These are phyloP conservation scores for Pythium angustatum DNA, from an alignment of 352 stramenopile genomes.

Conservation along the genomic window DNA sequence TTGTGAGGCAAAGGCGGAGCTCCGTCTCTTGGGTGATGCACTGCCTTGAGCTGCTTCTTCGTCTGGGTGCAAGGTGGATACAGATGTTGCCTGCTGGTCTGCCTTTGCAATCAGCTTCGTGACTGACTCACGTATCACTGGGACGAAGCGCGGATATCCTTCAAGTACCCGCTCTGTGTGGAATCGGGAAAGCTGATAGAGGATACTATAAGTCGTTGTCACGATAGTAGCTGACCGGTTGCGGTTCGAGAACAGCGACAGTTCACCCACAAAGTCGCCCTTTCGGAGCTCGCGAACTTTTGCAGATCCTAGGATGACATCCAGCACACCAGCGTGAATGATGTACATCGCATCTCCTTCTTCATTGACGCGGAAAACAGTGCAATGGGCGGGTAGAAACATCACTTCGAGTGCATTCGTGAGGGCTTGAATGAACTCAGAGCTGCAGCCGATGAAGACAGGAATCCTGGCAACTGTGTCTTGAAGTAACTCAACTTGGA, in stretches of 20 bases:
- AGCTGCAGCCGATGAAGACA: constrained; percentile 43
- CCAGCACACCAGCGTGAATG: constrained; percentile 41
- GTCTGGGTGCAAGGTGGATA: neutral
- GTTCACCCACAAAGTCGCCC: constrained; percentile 36
- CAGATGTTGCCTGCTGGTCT: constrained; percentile 6
- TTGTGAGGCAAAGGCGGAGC: constrained; percentile 23
- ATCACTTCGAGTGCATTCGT: constrained; percentile 48
- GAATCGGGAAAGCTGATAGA: constrained; percentile 71
- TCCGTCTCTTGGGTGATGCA: neutral
- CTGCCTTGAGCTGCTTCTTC: neutral
- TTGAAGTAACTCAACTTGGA: constrained; percentile 52
- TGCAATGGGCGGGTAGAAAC: constrained; percentile 42
- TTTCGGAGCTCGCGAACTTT: constrained; percentile 40
- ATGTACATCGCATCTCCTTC: constrained; percentile 58
- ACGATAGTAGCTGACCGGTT: constrained; percentile 59
- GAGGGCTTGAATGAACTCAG: constrained; percentile 43
- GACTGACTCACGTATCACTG: constrained; percentile 37
- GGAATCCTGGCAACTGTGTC: constrained; percentile 40
- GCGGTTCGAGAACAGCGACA: constrained; percentile 70
- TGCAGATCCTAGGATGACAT: constrained; percentile 37
- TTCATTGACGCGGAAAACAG: constrained; percentile 40
- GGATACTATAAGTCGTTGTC: constrained; percentile 67
- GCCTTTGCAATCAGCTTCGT: constrained; percentile 28
- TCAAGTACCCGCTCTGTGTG: constrained; percentile 63
- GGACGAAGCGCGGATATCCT: constrained; percentile 49